A percentile compares a stretch with the other conserved stretches of the same genome.
Conservation (phyloP, 1,139 yeast species). For the Taiozyma onychis region DNA sequence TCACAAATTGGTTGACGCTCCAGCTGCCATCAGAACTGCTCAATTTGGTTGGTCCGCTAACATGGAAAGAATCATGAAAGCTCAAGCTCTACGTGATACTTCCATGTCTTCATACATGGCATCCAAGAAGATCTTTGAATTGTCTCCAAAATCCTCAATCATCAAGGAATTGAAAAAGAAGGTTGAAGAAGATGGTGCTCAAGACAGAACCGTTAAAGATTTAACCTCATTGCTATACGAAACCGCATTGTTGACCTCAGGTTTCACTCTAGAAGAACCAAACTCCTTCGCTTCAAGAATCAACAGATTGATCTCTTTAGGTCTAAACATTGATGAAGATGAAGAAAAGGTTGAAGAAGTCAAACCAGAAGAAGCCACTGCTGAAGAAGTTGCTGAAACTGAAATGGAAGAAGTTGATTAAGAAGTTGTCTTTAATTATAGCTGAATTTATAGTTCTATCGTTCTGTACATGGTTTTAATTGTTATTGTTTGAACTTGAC, state of each 20-base stretch:
- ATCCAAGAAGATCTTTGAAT: slow-evolving; percentile 98
- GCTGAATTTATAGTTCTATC: background rate
- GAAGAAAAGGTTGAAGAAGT: slow-evolving; percentile 49
- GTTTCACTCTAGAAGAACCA: slow-evolving; percentile 98
- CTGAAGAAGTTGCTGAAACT: slow-evolving; percentile 91
- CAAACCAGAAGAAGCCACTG: slow-evolving; percentile 51
- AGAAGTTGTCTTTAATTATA: background rate
- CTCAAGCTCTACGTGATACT: slow-evolving; percentile 98
- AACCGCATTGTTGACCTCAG: slow-evolving; percentile 97
- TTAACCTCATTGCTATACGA: slow-evolving; percentile 93
- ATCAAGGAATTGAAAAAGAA: slow-evolving; percentile 93
- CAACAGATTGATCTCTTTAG: slow-evolving; percentile 96
- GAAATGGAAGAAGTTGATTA: slow-evolving; percentile 12
- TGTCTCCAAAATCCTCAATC: slow-evolving; percentile 94
- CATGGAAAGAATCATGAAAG: slow-evolving; percentile 99
- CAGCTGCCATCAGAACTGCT: slow-evolving; percentile 99
- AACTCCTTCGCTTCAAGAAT: slow-evolving; percentile 95
- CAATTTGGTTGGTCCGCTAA: slow-evolving; percentile 99
- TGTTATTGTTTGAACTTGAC: background rate
- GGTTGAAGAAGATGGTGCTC: slow-evolving; percentile 96
- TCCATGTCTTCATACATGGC: slow-evolving; percentile 99
- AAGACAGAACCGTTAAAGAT: slow-evolving; percentile 98
- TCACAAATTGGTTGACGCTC: slow-evolving; percentile 95
- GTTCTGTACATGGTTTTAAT: background rate
- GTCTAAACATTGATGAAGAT: slow-evolving; percentile 95